Percentiles rank a stretch among this genome's conserved stretches.
These are phyloP conservation scores for Fusarium keratoplasticum DNA, from an alignment of 2,329 filamentous ascomycete genomes.

Conservation along the genomic window DNA sequence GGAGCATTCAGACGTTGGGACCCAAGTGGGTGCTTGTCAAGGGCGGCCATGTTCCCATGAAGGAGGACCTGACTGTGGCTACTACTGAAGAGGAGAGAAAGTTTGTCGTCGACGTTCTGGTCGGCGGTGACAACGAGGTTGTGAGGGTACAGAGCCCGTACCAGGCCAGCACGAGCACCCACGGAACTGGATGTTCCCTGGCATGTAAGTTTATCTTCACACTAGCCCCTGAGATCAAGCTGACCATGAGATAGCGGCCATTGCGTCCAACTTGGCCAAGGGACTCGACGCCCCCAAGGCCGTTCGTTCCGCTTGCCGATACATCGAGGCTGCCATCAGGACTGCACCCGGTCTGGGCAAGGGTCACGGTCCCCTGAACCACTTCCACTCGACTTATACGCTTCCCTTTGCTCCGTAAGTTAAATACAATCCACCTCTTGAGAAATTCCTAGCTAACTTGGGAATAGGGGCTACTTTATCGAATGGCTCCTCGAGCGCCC, in stretches of 20 bases:
- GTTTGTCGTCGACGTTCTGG: constrained; percentile 81
- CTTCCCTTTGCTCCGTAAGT: constrained; percentile 75
- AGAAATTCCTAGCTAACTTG: not conserved
- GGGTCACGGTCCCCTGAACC: constrained; percentile 80
- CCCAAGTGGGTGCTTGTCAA: constrained; percentile 88
- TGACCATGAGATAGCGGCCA: constrained; percentile 65
- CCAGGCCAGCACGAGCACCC: constrained; percentile 81
- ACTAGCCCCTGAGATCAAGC: not conserved
- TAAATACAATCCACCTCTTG: not conserved
- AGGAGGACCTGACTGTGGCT: constrained; percentile 69
- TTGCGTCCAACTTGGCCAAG: constrained; percentile 77
- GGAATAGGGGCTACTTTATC: constrained; percentile 76
- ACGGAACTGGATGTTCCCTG: constrained; percentile 94
- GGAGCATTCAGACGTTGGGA: constrained; percentile 73
- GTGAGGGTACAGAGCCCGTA: constrained; percentile 77
- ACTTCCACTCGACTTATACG: constrained; percentile 78
- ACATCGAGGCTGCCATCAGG: constrained; percentile 78
- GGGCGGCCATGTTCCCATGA: constrained; percentile 89
- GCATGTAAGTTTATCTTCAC: constrained; percentile 71
- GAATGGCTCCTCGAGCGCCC: constrained; percentile 83
- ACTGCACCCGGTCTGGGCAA: constrained; percentile 71
- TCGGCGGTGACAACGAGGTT: constrained; percentile 66
- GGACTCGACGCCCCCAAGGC: constrained; percentile 68
- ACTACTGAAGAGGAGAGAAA: constrained; percentile 68
- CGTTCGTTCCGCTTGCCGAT: constrained; percentile 76